These are phyloP conservation scores for Gossypium stocksii DNA, from an alignment of 345 rosid genomes.

Conservation along the genomic window DNA sequence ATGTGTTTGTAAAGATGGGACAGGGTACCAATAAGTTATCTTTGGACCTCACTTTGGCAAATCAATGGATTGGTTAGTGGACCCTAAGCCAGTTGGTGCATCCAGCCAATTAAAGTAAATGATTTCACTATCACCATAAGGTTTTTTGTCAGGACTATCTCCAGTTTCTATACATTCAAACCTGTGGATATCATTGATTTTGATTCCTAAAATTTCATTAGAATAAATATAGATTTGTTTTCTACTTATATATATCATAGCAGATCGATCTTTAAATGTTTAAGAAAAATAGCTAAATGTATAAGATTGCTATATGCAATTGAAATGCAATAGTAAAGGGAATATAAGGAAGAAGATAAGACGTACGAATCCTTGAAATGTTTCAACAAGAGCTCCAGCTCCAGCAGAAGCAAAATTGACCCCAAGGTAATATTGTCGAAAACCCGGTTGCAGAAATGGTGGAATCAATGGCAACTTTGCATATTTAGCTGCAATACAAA, in stretches of 20 bases:
- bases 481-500: slow-evolving; percentile 45
- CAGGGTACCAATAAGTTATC: slow-evolving; percentile 3
- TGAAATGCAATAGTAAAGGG: background rate
- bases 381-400: slow-evolving; percentile 76
- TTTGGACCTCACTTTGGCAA: slow-evolving; percentile 21
- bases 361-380: slow-evolving; percentile 54
- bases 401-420: slow-evolving; percentile 89
- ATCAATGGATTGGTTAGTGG: slow-evolving; percentile 18
- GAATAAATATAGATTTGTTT: too few species aligned
- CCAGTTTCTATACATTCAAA: background rate
- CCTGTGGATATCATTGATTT: background rate
- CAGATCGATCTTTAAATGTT: too few species aligned
- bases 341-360: background rate
- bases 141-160: slow-evolving; percentile 11
- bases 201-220: background rate
- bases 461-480: slow-evolving; percentile 66
- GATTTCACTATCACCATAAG: slow-evolving; percentile 19
- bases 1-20: slow-evolving; percentile 14
- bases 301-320: background rate
- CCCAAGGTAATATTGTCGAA: slow-evolving; percentile 37
- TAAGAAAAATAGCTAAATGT: background rate
- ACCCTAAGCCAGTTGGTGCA: slow-evolving; percentile 27
- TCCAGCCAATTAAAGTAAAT: slow-evolving; percentile 26
- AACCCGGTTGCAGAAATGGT: slow-evolving; percentile 68
- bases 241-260: too few species aligned